Evolutionary conservation across 2,329 filamentous ascomycete genomes (phyloP).

Genomic region (Fusarium nisikadoi): DNA sequence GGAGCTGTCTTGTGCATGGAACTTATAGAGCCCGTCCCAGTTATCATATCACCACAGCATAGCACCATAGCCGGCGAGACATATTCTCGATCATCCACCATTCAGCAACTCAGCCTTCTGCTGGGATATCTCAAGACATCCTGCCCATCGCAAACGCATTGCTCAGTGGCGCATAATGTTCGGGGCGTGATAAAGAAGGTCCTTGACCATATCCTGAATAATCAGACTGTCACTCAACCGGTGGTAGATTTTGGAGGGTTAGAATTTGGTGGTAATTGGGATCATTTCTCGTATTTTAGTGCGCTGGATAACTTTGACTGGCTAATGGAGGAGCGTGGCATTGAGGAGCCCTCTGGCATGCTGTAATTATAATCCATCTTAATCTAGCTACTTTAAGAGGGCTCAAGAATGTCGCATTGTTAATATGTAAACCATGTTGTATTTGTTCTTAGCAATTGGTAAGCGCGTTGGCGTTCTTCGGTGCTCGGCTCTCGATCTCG

Average conservation of each 20-base stretch:
- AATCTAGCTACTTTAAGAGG: accelerated
- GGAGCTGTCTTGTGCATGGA: not conserved
- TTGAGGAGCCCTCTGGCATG: accelerated
- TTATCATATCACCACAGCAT: accelerated
- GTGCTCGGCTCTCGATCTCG: not conserved
- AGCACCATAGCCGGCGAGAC: not conserved
- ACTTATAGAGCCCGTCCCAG: not conserved
- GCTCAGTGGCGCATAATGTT: not conserved
- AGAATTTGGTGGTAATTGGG: not conserved
- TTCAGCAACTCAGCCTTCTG: not conserved
- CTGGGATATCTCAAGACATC: not conserved
- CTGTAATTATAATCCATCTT: accelerated
- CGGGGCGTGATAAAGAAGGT: not conserved
- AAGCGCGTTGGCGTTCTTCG: not conserved
- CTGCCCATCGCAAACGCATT: not conserved
- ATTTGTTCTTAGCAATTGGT: accelerated
- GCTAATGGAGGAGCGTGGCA: not conserved
- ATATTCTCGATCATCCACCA: not conserved
- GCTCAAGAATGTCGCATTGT: no score
- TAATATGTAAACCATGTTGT: not conserved
- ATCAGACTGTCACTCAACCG: accelerated
- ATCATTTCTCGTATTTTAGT: not conserved
- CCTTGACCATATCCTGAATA: not conserved
- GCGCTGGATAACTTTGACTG: not conserved
- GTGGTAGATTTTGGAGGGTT: accelerated